Evolutionary conservation across 2,329 filamentous ascomycete species (phyloP).

Genomic region (Niveomyces coronatus): DNA sequence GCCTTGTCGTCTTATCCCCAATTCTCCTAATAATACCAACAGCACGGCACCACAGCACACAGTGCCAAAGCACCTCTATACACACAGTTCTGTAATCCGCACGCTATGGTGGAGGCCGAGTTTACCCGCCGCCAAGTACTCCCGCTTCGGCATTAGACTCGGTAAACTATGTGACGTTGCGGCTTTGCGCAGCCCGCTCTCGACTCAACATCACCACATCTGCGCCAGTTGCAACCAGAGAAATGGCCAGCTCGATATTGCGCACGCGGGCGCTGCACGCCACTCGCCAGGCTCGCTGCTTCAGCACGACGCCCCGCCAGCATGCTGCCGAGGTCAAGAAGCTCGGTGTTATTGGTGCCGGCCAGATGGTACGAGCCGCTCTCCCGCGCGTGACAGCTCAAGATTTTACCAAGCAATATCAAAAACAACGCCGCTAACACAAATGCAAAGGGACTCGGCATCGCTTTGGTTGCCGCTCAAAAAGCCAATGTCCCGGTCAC

Average conservation of each 20-base stretch:
- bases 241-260: constrained; percentile 31
- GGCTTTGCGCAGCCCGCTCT: constrained; percentile 6
- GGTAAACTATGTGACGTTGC: neutral
- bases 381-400: constrained; percentile 29
- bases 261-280: constrained; percentile 26
- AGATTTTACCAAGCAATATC: constrained; percentile 10
- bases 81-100: too few species aligned
- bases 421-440: constrained; percentile 14
- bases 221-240: constrained; percentile 13
- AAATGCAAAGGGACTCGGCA: constrained; percentile 67
- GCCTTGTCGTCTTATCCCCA: too few species aligned
- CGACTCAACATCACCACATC: constrained; percentile 6
- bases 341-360: constrained; percentile 85
- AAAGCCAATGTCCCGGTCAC: constrained; percentile 76
- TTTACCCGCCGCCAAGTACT: constrained; percentile 26
- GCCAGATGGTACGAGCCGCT: constrained; percentile 68
- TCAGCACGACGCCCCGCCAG: constrained; percentile 57
- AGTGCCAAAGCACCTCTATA: too few species aligned
- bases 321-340: constrained; percentile 67
- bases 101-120: constrained; percentile 30
- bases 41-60: neutral
- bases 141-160: constrained; percentile 11
- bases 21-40: too few species aligned
- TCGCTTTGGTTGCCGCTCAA: constrained; percentile 85
- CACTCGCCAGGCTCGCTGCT: constrained; percentile 41